Evolutionary conservation across 108 stramenopile species (phyloP).

Genomic region (Aurantiochytrium sp.): DNA sequence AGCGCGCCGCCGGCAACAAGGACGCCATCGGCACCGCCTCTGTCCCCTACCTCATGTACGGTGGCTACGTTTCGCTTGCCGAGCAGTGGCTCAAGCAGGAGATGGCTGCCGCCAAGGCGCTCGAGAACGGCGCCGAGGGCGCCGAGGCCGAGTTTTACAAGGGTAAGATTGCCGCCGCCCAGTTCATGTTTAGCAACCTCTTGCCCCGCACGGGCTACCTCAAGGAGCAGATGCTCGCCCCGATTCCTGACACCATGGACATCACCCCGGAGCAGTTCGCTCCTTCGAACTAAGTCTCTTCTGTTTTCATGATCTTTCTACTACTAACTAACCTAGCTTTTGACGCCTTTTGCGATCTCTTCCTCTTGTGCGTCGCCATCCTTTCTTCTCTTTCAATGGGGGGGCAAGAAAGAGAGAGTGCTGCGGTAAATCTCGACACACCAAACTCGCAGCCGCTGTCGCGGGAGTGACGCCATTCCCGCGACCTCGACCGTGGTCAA

Average conservation of each 20-base stretch:
- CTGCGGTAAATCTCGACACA: too few species aligned
- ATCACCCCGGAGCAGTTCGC: conserved; percentile 17
- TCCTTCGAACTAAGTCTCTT: neutral
- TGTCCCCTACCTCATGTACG: conserved; percentile 17
- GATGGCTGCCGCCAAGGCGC: conserved; percentile 19
- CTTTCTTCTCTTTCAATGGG: too few species aligned
- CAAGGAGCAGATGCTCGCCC: neutral
- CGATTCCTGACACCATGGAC: neutral
- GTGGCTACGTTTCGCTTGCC: conserved; percentile 21
- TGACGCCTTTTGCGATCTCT: too few species aligned
- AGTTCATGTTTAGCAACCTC: conserved; percentile 20
- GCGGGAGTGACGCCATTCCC: too few species aligned
- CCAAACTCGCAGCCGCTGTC: too few species aligned
- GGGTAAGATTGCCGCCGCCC: conserved; percentile 11
- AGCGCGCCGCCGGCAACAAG: neutral
- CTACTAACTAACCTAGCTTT: too few species aligned
- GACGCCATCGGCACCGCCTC: neutral
- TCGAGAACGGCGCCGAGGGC: conserved; percentile 9
- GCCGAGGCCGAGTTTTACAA: conserved; percentile 22
- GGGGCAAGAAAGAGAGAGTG: too few species aligned
- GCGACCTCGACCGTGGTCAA: too few species aligned
- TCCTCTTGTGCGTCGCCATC: too few species aligned
- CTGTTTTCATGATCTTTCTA: neutral
- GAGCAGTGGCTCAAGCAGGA: conserved; percentile 29
- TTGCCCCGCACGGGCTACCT: neutral